These are phyloP conservation scores for Pythium pyrilobum DNA, from an alignment of 352 stramenopile genomes.

Conservation along the genomic window DNA sequence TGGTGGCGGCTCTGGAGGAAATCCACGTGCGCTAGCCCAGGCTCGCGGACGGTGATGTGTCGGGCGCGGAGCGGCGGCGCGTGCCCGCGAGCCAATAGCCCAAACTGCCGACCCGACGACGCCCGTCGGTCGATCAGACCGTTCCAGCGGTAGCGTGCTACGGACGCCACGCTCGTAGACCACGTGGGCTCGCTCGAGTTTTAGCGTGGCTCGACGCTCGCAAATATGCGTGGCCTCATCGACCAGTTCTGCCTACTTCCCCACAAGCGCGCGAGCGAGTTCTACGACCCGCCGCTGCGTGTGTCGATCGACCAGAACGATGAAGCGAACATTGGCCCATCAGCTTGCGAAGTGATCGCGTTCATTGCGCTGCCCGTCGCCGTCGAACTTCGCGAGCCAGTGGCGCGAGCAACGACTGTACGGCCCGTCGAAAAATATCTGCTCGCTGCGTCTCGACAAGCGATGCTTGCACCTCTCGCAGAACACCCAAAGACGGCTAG, in stretches of 20 bases:
- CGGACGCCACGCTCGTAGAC: constrained; percentile 1
- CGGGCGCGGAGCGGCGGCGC: neutral
- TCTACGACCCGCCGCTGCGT: constrained; percentile 17
- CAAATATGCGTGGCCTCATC: constrained; percentile 20
- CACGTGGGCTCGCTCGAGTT: constrained; percentile 23
- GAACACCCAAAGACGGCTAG: no score
- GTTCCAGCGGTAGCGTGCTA: constrained; percentile 9
- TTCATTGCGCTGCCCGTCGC: neutral
- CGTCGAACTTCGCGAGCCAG: no score
- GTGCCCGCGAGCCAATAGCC: no score
- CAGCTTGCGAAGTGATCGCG: neutral
- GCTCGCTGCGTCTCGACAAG: no score
- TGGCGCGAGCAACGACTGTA: no score
- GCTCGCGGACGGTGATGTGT: constrained; percentile 13
- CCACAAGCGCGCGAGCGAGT: constrained; percentile 21
- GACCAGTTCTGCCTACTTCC: constrained; percentile 29
- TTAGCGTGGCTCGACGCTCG: constrained; percentile 19
- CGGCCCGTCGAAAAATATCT: no score
- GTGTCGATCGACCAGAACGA: constrained; percentile 4
- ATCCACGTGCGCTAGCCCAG: constrained; percentile 15
- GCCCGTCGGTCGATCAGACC: constrained; percentile 13
- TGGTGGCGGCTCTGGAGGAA: constrained; percentile 14
- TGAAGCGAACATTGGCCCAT: constrained; percentile 4
- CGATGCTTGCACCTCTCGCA: no score
- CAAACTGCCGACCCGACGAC: no score